A percentile compares a stretch with the other conserved stretches of the same genome.
Evolutionary conservation across 2,329 filamentous ascomycete species (phyloP).

Genomic region (Fusarium napiforme): DNA sequence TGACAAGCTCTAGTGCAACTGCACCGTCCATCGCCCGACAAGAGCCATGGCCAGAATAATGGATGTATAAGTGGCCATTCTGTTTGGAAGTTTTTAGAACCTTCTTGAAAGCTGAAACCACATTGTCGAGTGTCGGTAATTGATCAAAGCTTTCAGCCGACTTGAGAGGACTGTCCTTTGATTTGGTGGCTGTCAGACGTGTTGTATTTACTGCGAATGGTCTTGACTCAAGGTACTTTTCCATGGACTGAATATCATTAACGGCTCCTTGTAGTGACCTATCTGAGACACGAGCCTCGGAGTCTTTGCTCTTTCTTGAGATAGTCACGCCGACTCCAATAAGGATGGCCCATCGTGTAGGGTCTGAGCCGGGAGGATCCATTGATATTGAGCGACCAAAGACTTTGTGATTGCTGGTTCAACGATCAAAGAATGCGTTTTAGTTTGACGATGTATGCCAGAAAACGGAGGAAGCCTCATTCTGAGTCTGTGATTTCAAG

Average conservation of each 20-base stretch:
- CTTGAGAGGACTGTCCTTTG: background rate
- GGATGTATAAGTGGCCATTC: background rate
- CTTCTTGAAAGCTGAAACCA: background rate
- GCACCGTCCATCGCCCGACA: background rate
- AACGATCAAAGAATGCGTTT: background rate
- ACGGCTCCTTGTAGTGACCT: background rate
- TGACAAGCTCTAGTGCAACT: background rate
- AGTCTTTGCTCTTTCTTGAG: background rate
- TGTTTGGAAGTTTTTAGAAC: background rate
- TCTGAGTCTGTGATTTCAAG: background rate
- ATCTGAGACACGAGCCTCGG: background rate
- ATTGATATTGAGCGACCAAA: background rate
- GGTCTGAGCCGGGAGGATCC: background rate
- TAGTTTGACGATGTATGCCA: background rate
- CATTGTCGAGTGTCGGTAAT: background rate
- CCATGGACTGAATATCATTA: background rate
- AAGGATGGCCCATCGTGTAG: background rate
- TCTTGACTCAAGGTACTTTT: background rate
- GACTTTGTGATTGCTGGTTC: background rate
- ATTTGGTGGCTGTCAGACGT: background rate
- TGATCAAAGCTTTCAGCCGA: background rate
- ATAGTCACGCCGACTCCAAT: background rate
- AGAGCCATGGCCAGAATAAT: background rate
- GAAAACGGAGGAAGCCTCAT: background rate
- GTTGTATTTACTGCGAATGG: background rate